A percentile compares a stretch with the other conserved stretches of the same genome.
These are phyloP conservation scores for Pichia cabralensis DNA, from an alignment of 805 yeast species.

Conservation along the genomic window DNA sequence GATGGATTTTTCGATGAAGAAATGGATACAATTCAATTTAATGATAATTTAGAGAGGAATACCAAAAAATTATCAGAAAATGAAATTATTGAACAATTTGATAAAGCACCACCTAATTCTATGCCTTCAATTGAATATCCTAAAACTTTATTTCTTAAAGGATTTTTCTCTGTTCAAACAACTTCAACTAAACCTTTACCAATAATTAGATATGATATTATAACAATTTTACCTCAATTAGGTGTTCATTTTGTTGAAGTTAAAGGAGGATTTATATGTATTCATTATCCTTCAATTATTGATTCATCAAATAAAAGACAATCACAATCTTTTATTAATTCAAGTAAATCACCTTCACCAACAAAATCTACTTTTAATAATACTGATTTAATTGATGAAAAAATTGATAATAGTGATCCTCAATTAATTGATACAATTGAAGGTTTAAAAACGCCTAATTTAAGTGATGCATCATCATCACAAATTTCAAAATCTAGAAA, in stretches of 20 bases:
- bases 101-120: slow-evolving; percentile 56
- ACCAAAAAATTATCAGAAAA: slow-evolving; percentile 33
- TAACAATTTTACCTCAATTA: slow-evolving; percentile 61
- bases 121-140: slow-evolving; percentile 96
- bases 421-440: slow-evolving; percentile 10
- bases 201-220: slow-evolving; percentile 75
- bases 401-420: slow-evolving; percentile 8
- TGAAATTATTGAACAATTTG: slow-evolving; percentile 33
- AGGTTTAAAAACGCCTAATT: slow-evolving; percentile 9
- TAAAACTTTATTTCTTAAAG: slow-evolving; percentile 80
- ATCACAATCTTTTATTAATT: neutral
- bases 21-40: slow-evolving; percentile 27
- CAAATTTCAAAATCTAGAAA: slow-evolving; percentile 11
- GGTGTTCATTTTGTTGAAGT: slow-evolving; percentile 83
- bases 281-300: slow-evolving; percentile 46
- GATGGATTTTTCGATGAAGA: slow-evolving; percentile 50
- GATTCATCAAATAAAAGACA: slow-evolving; percentile 5
- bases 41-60: slow-evolving; percentile 17
- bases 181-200: slow-evolving; percentile 90
- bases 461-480: slow-evolving; percentile 15
- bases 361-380: slow-evolving; percentile 2
- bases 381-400: slow-evolving; percentile 14
- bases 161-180: slow-evolving; percentile 89
- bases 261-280: slow-evolving; percentile 87
- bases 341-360: slow-evolving; percentile 5